Conservation (phyloP, 305 asterid genomes). For the Rubia balearica region DNA sequence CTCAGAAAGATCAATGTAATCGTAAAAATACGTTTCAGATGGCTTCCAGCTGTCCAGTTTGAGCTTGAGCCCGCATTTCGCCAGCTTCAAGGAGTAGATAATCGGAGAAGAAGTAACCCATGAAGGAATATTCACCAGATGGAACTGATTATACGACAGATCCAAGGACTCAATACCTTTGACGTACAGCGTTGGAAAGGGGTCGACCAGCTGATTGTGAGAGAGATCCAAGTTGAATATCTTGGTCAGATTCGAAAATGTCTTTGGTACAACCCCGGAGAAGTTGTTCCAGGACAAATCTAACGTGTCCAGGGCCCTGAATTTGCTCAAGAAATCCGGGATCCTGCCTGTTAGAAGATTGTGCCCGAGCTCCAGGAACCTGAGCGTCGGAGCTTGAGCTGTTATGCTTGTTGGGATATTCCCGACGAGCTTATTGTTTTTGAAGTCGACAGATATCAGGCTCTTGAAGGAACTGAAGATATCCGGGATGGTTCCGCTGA, state of each 20-base stretch:
- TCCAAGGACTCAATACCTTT: constrained; percentile 74
- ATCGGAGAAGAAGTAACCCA: constrained; percentile 68
- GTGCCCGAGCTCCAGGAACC: constrained; percentile 54
- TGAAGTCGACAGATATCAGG: constrained; percentile 28
- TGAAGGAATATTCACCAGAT: constrained; percentile 51
- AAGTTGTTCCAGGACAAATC: constrained; percentile 61
- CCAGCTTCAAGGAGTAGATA: constrained; percentile 64
- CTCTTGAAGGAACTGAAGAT: constrained; percentile 35
- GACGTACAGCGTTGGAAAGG: constrained; percentile 57
- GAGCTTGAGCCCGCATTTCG: constrained; percentile 67
- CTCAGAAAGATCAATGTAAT: constrained; percentile 68
- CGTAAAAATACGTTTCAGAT: constrained; percentile 49
- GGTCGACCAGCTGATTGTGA: constrained; percentile 55
- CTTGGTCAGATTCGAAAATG: constrained; percentile 67
- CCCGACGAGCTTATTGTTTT: constrained; percentile 50
- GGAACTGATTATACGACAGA: constrained; percentile 60
- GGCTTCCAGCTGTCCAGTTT: constrained; percentile 75
- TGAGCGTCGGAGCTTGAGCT: constrained; percentile 29
- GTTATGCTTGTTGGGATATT: constrained; percentile 46
- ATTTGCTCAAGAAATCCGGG: constrained; percentile 56
- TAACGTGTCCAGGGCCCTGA: constrained; percentile 56
- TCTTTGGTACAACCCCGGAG: constrained; percentile 57
- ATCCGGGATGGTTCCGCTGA: constrained; percentile 56
- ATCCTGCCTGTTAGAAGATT: constrained; percentile 49
- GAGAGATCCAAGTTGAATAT: constrained; percentile 76